These are phyloP conservation scores for Russula abietina DNA, from an alignment of 768 basidiomycete species.

Conservation along the genomic window DNA sequence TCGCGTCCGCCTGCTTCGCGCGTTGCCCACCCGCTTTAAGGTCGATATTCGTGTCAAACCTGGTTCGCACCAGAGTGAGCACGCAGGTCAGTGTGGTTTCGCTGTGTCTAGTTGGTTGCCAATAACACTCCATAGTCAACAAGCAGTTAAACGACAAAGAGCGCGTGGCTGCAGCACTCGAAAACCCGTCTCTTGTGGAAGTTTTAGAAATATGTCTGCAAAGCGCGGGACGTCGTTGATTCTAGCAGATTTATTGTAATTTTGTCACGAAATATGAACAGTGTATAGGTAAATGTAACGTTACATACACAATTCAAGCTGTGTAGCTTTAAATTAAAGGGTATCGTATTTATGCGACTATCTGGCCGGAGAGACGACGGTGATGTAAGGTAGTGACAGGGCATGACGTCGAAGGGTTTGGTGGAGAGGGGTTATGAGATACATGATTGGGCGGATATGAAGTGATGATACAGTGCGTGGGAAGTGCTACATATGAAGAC, in stretches of 20 bases:
- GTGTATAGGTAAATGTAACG: background rate
- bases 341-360: slow-evolving; percentile 12
- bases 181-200: slow-evolving; percentile 80
- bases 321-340: slow-evolving; percentile 7
- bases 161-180: slow-evolving; percentile 92
- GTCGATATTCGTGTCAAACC: slow-evolving; percentile 90
- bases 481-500: slow-evolving; percentile 16
- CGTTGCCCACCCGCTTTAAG: slow-evolving; percentile 89
- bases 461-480: slow-evolving; percentile 13
- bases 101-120: background rate
- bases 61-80: slow-evolving; percentile 94
- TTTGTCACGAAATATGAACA: background rate
- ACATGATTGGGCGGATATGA: slow-evolving; percentile 5
- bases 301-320: background rate
- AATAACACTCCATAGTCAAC: slow-evolving; percentile 56
- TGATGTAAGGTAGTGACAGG: background rate
- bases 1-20: slow-evolving; percentile 81
- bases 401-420: background rate
- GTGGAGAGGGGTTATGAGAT: background rate
- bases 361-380: slow-evolving; percentile 19
- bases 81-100: slow-evolving; percentile 53
- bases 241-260: background rate
- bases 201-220: slow-evolving; percentile 78
- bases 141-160: slow-evolving; percentile 99
- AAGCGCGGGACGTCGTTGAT: slow-evolving; percentile 15